Base-by-base conservation (phyloP, 805 yeast genomes). In the Maudiozyma serrabonitensis region DNA sequence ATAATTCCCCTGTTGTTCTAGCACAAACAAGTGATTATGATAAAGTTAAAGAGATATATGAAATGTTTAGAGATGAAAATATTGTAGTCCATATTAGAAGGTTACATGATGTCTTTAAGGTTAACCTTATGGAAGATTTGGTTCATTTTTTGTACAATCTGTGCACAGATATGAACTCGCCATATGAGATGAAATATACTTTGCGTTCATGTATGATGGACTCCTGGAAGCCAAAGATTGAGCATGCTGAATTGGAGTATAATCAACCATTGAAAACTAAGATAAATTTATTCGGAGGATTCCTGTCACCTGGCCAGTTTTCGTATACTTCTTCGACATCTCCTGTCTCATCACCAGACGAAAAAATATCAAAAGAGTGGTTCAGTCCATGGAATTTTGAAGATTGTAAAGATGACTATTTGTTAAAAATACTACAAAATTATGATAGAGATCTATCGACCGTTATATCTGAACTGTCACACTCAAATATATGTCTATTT, bases 281-380 rank as follows among this genome's bases (percentile, higher is more conserved):
- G 47, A 57, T 64, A 6, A 56, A 59, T 41, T 44, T 64, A 23
- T 52, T 63, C 43, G 69, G 69, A 1, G 62, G 61, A 3, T 64
- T 62, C 32, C 42, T 59, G 15, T 60, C 60, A 6, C 59, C 67
- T 13, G 50, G 54, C 41, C 56, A 49, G 25, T 58, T 60, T 2
- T 21, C 34, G 3, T 41, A 15, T 23, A 15, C 31, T 6, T 15
- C 43, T 13, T n/a, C 32, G 15, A 21, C 43, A 11, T 23, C 31
- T 23, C 21, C 21, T n/a, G 43, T 21, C 12, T 15, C 31, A 4
- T 23, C 16, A 5, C 15, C 12, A 8, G 37, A n/a, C 11, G 34
- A 21, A 18, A 19, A 6, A 19, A 18, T 15, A 6, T 31, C 25
- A 6, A 45, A 19, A 7, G 18, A 23, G 7, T 62, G 67, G 67